Percentiles rank a stretch among this genome's conserved stretches.
These are phyloP conservation scores for Amylostereum areolatum DNA, from an alignment of 1,284 basidiomycete genomes.

Conservation along the genomic window DNA sequence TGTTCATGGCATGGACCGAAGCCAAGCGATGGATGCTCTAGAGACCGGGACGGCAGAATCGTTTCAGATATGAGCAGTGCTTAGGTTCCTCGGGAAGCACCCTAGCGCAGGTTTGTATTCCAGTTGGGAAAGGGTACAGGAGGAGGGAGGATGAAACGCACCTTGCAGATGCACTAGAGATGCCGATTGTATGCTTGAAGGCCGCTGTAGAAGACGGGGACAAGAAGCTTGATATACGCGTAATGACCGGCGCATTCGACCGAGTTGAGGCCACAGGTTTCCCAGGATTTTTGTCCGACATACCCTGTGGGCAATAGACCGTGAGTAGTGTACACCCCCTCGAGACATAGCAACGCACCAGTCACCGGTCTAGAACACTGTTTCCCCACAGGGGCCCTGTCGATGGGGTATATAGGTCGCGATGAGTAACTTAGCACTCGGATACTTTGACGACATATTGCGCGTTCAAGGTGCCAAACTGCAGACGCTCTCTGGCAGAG, in stretches of 20 bases:
- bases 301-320: too few species aligned
- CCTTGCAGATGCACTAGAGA: constrained; percentile 97
- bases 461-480: constrained; percentile 88
- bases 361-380: constrained; percentile 85
- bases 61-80: constrained; percentile 77
- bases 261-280: constrained; percentile 90
- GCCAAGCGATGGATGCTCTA: constrained; percentile 92
- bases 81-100: constrained; percentile 91
- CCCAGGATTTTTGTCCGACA: constrained; percentile 93
- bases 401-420: constrained; percentile 81
- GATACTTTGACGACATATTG: constrained; percentile 93
- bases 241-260: constrained; percentile 98
- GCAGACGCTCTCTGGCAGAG: constrained; percentile 83
- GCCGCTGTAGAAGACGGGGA: constrained; percentile 97
- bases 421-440: constrained; percentile 90
- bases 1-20: constrained; percentile 88
- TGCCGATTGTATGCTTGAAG: constrained; percentile 92
- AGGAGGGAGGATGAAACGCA: too few species aligned
- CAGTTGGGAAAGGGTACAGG: too few species aligned
- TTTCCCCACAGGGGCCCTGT: constrained; percentile 83
- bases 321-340: too few species aligned
- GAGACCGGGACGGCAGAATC: constrained; percentile 85
- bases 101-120: constrained; percentile 82
- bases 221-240: constrained; percentile 92
- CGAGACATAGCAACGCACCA: constrained; percentile 46